A percentile compares a stretch with the other conserved stretches of the same genome.
Conservation (phyloP, 495 filamentous ascomycete species). For the Neurospora sublineolata region DNA sequence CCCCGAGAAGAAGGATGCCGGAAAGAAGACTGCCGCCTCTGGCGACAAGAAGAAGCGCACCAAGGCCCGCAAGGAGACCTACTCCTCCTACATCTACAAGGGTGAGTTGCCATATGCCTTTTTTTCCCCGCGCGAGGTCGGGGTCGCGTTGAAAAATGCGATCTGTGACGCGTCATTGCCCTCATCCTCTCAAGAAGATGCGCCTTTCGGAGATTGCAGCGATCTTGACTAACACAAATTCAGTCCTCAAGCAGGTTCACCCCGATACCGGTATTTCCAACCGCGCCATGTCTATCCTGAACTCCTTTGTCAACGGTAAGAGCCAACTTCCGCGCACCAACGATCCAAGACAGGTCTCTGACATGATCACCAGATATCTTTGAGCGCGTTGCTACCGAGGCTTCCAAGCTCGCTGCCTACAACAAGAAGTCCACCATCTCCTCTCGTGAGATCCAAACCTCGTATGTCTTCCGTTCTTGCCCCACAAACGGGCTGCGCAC, state of each 20-base stretch:
- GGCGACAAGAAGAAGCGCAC: slow-evolving; percentile 99
- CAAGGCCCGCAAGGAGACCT: slow-evolving; percentile 99
- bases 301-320: slow-evolving; percentile 99
- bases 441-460: slow-evolving; percentile 98
- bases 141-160: not conserved
- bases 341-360: slow-evolving; percentile 12
- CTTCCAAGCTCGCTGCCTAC: slow-evolving; percentile 97
- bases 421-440: slow-evolving; percentile 99
- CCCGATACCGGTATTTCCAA: slow-evolving; percentile 99
- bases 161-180: not conserved
- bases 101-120: slow-evolving; percentile 45
- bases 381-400: slow-evolving; percentile 97
- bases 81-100: slow-evolving; percentile 99
- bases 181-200: not conserved
- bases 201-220: not conserved
- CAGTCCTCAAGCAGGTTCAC: slow-evolving; percentile 99
- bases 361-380: slow-evolving; percentile 68
- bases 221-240: slow-evolving; percentile 6
- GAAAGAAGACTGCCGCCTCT: slow-evolving; percentile 94
- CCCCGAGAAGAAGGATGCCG: slow-evolving; percentile 98
- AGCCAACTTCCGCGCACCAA: not conserved
- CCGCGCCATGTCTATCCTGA: slow-evolving; percentile 98
- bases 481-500: slow-evolving; percentile 8
- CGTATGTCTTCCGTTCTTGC: slow-evolving; percentile 36
- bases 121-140: not conserved